These are phyloP conservation scores for Aspergillus hiratsukae DNA, from an alignment of 2,329 filamentous ascomycete genomes.

Conservation along the genomic window DNA sequence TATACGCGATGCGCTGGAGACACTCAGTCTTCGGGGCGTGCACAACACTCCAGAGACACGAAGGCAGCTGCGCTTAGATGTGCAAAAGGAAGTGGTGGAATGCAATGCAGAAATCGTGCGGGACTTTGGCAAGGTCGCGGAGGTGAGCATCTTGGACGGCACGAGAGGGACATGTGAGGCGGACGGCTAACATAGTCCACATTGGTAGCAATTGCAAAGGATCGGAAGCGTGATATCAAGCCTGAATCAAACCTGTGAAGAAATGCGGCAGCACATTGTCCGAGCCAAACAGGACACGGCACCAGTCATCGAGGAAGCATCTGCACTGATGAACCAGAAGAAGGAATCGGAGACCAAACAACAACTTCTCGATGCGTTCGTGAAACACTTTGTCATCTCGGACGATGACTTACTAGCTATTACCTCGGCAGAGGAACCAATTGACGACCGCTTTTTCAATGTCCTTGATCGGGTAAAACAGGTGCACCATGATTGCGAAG, in stretches of 20 bases:
- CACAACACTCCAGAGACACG: constrained; percentile 73
- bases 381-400: constrained; percentile 75
- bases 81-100: constrained; percentile 88
- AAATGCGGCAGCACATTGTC: constrained; percentile 73
- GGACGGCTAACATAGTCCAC: constrained; percentile 10
- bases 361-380: constrained; percentile 70
- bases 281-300: constrained; percentile 71
- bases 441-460: constrained; percentile 80
- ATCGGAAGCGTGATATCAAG: constrained; percentile 75
- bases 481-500: constrained; percentile 82
- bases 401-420: constrained; percentile 73
- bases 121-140: constrained; percentile 84
- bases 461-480: constrained; percentile 74
- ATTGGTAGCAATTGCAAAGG: constrained; percentile 70
- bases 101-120: constrained; percentile 84
- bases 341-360: constrained; percentile 75
- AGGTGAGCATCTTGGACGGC: constrained; percentile 52
- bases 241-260: constrained; percentile 73
- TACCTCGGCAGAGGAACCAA: constrained; percentile 73
- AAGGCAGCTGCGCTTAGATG: constrained; percentile 71
- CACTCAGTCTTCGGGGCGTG: constrained; percentile 68
- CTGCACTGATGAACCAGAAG: constrained; percentile 66
- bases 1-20: constrained; percentile 75
- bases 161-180: constrained; percentile 2
- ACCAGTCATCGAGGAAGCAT: constrained; percentile 72